phyloP scores from a whole-genome alignment of 2,329 filamentous ascomycete species.

The Aspergillus unguis region DNA sequence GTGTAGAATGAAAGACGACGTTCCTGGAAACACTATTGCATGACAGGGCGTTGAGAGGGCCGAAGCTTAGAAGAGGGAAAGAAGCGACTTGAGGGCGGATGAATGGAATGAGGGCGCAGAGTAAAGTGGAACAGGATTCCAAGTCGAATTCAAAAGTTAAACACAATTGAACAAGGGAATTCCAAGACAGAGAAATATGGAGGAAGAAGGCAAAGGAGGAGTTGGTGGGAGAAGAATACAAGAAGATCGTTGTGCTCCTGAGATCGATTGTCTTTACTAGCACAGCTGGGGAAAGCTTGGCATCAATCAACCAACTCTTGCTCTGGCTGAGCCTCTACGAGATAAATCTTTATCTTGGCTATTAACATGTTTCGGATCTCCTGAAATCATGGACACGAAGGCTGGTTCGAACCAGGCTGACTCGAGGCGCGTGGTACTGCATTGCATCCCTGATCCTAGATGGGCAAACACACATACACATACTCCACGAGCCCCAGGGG shows the following conservation, averaged over 20 bases:
- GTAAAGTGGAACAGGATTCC: conserved; percentile 13
- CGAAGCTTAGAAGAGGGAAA: conserved; percentile 6
- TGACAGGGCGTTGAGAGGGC: conserved; percentile 13
- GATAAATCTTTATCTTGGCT: not conserved
- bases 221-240: not conserved
- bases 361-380: too few species aligned
- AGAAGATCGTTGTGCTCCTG: not conserved
- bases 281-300: conserved; percentile 10
- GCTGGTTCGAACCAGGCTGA: too few species aligned
- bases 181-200: conserved; percentile 9
- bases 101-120: conserved; percentile 4
- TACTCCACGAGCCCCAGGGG: not conserved
- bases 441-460: not conserved
- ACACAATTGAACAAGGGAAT: conserved; percentile 10
- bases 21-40: conserved; percentile 16
- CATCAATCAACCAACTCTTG: not conserved
- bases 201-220: conserved; percentile 2
- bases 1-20: conserved; percentile 4
- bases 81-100: conserved; percentile 10
- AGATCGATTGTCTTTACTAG: conserved; percentile 2
- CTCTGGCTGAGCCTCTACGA: not conserved
- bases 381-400: too few species aligned
- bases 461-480: not conserved
- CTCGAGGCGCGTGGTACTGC: not conserved
- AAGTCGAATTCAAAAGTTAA: conserved; percentile 4